Conservation (phyloP, 2,329 filamentous ascomycete species). For the Penicillium sp. region DNA sequence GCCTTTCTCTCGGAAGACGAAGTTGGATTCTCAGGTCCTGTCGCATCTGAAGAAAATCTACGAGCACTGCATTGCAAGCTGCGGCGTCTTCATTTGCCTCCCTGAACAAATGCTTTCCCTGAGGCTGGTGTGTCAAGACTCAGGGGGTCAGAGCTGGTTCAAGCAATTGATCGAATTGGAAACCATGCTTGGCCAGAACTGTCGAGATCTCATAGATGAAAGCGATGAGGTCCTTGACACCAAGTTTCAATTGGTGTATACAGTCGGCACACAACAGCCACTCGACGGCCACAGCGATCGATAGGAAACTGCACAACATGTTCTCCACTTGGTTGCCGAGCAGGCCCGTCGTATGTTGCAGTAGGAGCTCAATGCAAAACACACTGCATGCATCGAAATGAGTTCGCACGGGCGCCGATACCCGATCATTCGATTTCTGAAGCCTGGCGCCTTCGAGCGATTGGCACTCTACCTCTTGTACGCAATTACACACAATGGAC, state of each 20-base stretch:
- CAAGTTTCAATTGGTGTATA: constrained; percentile 64
- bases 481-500: too few species aligned
- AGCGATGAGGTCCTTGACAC: constrained; percentile 63
- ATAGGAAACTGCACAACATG: background rate
- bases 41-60: background rate
- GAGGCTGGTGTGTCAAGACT: background rate
- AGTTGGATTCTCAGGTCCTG: background rate
- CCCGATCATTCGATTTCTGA: too few species aligned
- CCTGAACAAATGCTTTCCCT: background rate
- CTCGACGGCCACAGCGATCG: constrained; percentile 45
- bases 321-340: background rate
- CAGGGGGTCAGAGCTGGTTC: too few species aligned
- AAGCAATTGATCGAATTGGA: background rate
- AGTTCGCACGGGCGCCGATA: too few species aligned
- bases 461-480: too few species aligned
- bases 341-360: background rate
- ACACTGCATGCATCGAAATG: too few species aligned
- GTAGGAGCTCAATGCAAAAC: too few species aligned
- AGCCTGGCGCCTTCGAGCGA: too few species aligned
- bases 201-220: constrained; percentile 64
- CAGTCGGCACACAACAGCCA: constrained; percentile 53
- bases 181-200: constrained; percentile 15
- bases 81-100: background rate
- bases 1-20: background rate
- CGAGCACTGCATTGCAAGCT: background rate